phyloP scores from a whole-genome alignment of 192 early-diverging fungal species.

The Coemansia sp. region DNA sequence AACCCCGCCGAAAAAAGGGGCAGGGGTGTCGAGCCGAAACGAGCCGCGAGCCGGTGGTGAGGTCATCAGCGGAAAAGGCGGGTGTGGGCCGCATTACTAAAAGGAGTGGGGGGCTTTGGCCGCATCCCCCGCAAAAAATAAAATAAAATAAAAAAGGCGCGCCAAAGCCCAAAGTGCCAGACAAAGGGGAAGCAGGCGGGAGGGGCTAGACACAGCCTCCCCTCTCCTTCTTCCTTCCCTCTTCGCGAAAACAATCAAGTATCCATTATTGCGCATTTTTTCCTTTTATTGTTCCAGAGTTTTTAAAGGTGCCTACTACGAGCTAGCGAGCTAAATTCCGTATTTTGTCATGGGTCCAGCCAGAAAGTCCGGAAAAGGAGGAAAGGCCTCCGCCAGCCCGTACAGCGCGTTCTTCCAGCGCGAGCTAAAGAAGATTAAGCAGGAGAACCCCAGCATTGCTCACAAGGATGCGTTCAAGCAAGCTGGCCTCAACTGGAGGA shows the following conservation, averaged over 20 bases:
- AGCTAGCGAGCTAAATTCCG: neutral
- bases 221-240: neutral
- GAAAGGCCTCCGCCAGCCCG: conserved; percentile 16
- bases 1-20: neutral
- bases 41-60: neutral
- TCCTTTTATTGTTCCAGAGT: neutral
- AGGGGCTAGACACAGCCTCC: neutral
- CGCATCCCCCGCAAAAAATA: conserved; percentile 3
- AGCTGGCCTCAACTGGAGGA: conserved; percentile 45
- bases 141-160: neutral
- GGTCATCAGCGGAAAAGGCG: neutral
- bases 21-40: neutral
- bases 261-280: neutral
- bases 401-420: conserved; percentile 40
- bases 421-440: conserved; percentile 49
- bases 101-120: neutral
- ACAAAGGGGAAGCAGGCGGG: neutral
- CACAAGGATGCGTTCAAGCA: conserved; percentile 53
- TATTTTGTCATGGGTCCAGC: conserved; percentile 3
- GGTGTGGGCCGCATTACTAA: neutral
- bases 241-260: neutral
- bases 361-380: conserved; percentile 10
- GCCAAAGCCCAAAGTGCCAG: neutral
- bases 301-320: neutral
- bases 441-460: conserved; percentile 35